Evolutionary conservation across 1,284 basidiomycete genomes (phyloP), one percentile per base, ranked within the genome.

Genomic region (Phylloboletellus chloephorus): DNA sequence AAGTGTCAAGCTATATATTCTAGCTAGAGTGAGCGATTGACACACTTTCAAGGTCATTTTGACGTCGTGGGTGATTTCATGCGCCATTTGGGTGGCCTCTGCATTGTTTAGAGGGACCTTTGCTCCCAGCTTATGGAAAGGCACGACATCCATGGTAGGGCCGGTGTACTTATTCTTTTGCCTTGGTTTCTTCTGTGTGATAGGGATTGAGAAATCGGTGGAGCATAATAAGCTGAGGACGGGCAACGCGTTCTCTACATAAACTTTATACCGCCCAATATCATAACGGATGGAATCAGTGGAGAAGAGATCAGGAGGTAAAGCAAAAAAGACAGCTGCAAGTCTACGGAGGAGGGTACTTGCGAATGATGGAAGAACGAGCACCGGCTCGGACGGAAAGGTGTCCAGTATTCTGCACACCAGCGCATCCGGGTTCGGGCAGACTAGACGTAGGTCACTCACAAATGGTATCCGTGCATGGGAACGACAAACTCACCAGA

Each of bases 41-140:
- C 56, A 0, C 10, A 69, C 69, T 43, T 57, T 32, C 6, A 72
- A 34, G 26, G 55, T 51, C 4, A 10, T n/a, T 40, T 53, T 60
- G 33, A 65, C 58, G 1, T 52, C 15, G 1, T 15, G 11, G 0
- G 58, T 34, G 9, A 71, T 50, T 5, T 47, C 23, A 1, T 7
- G 9, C 0, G 51, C 49, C n/a, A 61, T 32, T 7, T 44, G 28
- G 3, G 37, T 32, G 0, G 56, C 63, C 19, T 61, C 58, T 3
- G 44, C 37, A 10, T 37, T 30, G n/a, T 52, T 53, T 6, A 20
- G 19, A 3, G 70, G 71, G 0, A 61, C 44, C 1, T 39, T 25
- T 1, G 32, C 25, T 2, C 53, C 52, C 10, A 66, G 45, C 43
- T 40, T 54, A 1, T 40, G 31, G 26, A 72, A 64, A 3, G 48